Base-by-base conservation (phyloP, 2,329 filamentous ascomycete genomes). In the Sporothrix pseudoabietina region DNA sequence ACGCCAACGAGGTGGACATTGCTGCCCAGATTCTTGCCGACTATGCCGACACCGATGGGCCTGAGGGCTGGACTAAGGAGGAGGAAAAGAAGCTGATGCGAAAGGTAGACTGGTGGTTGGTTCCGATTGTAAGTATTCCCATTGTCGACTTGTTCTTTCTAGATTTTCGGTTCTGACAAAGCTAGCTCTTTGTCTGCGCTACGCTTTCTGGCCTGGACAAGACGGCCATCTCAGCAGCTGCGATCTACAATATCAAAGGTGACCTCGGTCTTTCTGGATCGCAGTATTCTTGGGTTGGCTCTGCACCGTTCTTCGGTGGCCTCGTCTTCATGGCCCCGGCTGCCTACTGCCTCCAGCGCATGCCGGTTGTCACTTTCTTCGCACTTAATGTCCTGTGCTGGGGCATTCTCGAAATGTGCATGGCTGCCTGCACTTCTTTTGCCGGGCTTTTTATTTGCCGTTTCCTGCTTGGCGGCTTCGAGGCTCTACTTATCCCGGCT, bases 251-350 rank as follows among this genome's bases (percentile, higher is more conserved):
- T 59, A 74, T 79, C 71, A 76, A 77, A 52, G 57, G 69, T 1
- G 77, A 77, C 68, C 54, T 76, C 30, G 61, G 76, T 54, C 74
- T 77, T 4, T 75, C 75, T 2, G 78, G 78, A 9, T 74, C 77
- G 19, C 74, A 80, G 69, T 80, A 78, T 73, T 78, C 77, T 1
- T 79, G 76, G 78, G 71, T 76, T 35, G 77, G 78, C 22, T 75
- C 75, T 4, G 76, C 77, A 19, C 76, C 77, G 32, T 78, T 76
- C 74, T 78, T 78, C 39, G 75, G 76, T 30, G 76, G 77, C 16
- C 74, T 78, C 6, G 59, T 75, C 12, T 77, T 77, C 71, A 77
- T 78, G 77, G 72, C 71, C 12, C 77, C 77, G 44, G 71, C 77
- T 0, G 74, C 77, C 0, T 79, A 77, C 74, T 74, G 69, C 19